phyloP scores from a whole-genome alignment of 2,329 filamentous ascomycete species.

The Orbilia javanica region DNA sequence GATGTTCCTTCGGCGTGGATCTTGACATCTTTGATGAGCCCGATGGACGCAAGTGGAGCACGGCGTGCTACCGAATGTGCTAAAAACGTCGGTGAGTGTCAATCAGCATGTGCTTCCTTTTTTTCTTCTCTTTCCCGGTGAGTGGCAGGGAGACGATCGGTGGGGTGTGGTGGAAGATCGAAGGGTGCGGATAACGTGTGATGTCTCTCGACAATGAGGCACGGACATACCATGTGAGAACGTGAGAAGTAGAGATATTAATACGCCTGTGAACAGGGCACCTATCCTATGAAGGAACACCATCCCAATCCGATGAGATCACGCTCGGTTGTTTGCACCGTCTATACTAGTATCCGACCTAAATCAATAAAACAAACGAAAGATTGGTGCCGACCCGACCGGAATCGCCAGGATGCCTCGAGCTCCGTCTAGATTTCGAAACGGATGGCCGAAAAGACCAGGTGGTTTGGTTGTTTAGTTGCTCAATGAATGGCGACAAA shows the following conservation, averaged over 20 bases:
- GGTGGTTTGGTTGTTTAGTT: constrained; percentile 13
- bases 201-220: background rate
- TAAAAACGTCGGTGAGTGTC: constrained; percentile 62
- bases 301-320: constrained; percentile 49
- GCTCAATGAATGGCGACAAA: constrained; percentile 29
- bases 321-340: background rate
- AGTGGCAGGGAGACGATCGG: background rate
- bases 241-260: constrained; percentile 45
- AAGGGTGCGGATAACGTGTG: constrained; percentile 19
- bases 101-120: constrained; percentile 25
- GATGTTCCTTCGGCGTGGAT: constrained; percentile 78
- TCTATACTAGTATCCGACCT: background rate
- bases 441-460: constrained; percentile 14
- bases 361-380: constrained; percentile 1
- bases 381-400: background rate
- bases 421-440: background rate
- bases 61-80: constrained; percentile 77
- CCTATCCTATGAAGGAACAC: constrained; percentile 51
- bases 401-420: background rate
- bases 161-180: constrained; percentile 27
- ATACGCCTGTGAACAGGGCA: constrained; percentile 55
- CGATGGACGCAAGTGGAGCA: constrained; percentile 81
- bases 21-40: constrained; percentile 78
- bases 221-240: constrained; percentile 50
- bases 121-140: background rate